Conservation (phyloP, 345 rosid genomes). For the Aegle marmelos region DNA sequence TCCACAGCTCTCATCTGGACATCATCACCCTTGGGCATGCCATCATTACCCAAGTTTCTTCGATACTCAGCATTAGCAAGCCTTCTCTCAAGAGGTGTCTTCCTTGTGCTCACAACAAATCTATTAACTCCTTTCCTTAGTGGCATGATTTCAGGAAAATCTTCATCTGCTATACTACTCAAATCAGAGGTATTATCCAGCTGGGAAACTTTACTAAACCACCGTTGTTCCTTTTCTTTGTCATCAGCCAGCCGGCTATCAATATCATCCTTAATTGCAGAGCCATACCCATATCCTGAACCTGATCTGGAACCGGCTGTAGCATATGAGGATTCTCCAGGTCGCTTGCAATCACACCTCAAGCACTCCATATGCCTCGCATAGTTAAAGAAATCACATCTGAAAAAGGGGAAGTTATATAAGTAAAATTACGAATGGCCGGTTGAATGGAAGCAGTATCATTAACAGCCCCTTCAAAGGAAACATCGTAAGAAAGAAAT, state of each 20-base stretch:
- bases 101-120: conserved; percentile 85
- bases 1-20: conserved; percentile 17
- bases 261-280: conserved; percentile 37
- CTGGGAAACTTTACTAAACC: conserved; percentile 76
- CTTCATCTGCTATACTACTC: conserved; percentile 68
- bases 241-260: conserved; percentile 62
- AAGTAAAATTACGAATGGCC: conserved; percentile 17
- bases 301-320: conserved; percentile 27
- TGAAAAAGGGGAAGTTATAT: conserved; percentile 27
- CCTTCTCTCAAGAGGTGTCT: conserved; percentile 88
- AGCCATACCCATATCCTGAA: conserved; percentile 27
- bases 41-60: conserved; percentile 28
- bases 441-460: neutral
- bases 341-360: conserved; percentile 92
- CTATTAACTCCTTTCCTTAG: conserved; percentile 93
- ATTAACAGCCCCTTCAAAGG: neutral
- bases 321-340: conserved; percentile 39
- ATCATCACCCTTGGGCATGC: conserved; percentile 13
- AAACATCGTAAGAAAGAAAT: conserved; percentile 17
- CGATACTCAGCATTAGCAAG: conserved; percentile 43
- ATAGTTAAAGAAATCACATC: conserved; percentile 81
- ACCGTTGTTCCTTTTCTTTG: conserved; percentile 78
- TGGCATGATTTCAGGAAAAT: conserved; percentile 90
- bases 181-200: conserved; percentile 47
- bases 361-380: conserved; percentile 78